These are phyloP conservation scores for Trichophyton verrucosum DNA, from an alignment of 2,329 filamentous ascomycete genomes.

Conservation along the genomic window DNA sequence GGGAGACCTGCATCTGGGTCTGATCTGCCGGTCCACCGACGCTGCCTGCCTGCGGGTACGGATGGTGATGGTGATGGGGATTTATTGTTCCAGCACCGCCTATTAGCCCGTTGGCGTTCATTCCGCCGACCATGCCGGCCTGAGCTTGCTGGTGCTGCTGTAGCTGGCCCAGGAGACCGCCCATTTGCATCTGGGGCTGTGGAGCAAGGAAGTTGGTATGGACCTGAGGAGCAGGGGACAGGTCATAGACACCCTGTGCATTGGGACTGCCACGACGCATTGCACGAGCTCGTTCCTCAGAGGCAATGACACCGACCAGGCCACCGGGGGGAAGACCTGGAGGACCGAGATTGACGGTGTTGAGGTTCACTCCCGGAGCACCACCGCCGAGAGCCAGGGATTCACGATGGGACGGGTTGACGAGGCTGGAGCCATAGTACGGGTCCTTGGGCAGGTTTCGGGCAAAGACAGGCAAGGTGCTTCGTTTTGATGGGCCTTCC, in stretches of 20 bases:
- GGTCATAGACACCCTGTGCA: slow-evolving; percentile 33
- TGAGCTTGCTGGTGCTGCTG: not conserved
- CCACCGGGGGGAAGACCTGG: slow-evolving; percentile 54
- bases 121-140: not conserved
- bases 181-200: slow-evolving; percentile 2
- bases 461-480: slow-evolving; percentile 66
- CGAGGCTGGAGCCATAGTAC: slow-evolving; percentile 65
- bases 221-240: slow-evolving; percentile 4
- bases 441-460: slow-evolving; percentile 72
- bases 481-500: slow-evolving; percentile 34
- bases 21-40: slow-evolving; percentile 43
- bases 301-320: slow-evolving; percentile 76
- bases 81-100: not conserved
- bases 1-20: slow-evolving; percentile 65
- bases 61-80: not conserved
- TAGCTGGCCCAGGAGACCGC: not conserved
- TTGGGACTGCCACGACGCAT: slow-evolving; percentile 68
- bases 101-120: not conserved
- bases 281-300: slow-evolving; percentile 66
- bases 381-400: slow-evolving; percentile 58
- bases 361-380: slow-evolving; percentile 28
- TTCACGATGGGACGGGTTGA: slow-evolving; percentile 60
- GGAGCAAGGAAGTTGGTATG: not conserved
- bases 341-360: slow-evolving; percentile 18
- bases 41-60: not conserved